Conservation (phyloP, 441 rosid genomes). For the Erodium chrysanthum region DNA sequence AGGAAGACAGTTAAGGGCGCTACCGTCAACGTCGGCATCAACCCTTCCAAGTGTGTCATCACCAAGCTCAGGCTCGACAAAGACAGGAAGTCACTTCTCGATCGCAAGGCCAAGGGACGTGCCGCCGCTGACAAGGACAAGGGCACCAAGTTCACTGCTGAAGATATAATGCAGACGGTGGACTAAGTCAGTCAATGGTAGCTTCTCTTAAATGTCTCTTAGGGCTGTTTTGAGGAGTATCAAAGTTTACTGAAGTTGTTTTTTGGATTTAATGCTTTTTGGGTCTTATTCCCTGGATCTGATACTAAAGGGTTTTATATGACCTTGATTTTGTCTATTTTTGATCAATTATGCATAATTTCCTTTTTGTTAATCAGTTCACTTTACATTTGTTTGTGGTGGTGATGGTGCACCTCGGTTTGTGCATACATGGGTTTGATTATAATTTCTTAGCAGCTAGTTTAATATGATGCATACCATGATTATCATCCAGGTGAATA, state of each 20-base stretch:
- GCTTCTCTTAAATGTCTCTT: background rate
- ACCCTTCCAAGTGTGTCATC: slow-evolving; percentile 66
- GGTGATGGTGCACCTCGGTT: background rate
- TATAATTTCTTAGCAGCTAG: background rate
- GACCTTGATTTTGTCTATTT: background rate
- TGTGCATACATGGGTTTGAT: background rate
- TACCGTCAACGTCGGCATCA: slow-evolving; percentile 65
- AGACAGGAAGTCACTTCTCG: slow-evolving; percentile 61
- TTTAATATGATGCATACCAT: background rate
- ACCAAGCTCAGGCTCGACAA: slow-evolving; percentile 74
- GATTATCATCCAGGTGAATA: background rate
- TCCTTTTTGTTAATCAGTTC: background rate
- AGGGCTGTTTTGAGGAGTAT: slow-evolving; percentile 1
- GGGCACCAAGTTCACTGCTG: slow-evolving; percentile 69
- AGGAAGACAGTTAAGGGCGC: slow-evolving; percentile 76
- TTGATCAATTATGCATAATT: background rate
- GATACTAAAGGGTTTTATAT: background rate
- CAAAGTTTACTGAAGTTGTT: background rate
- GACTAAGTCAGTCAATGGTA: slow-evolving; percentile 27
- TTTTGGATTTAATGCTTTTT: background rate
- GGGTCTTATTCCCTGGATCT: background rate
- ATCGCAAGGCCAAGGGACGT: slow-evolving; percentile 72
- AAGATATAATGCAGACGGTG: slow-evolving; percentile 69
- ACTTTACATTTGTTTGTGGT: background rate
- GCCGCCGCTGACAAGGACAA: slow-evolving; percentile 71